Conservation (phyloP, 2,329 filamentous ascomycete genomes). For the Geoglossum cookeanum region DNA sequence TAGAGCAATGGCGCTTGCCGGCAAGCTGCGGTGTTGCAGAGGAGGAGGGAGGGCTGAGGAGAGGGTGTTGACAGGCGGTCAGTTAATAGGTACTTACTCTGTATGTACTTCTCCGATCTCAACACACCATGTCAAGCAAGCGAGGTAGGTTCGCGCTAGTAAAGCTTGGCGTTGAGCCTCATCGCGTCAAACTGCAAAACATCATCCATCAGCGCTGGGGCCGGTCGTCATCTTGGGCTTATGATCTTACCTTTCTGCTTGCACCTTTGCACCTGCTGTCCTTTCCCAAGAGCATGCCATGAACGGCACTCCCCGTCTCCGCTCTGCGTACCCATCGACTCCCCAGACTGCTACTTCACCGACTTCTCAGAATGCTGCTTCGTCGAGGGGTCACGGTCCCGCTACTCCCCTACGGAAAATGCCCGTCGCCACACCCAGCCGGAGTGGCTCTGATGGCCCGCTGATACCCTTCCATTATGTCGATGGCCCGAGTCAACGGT, state of each 20-base stretch:
- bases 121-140: too few species aligned
- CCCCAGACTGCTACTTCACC: conserved; percentile 31
- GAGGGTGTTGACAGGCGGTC: too few species aligned
- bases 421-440: not conserved
- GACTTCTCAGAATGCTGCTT: conserved; percentile 5
- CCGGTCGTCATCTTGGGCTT: not conserved
- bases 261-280: not conserved
- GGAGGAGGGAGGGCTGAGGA: too few species aligned
- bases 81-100: too few species aligned
- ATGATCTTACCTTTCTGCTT: not conserved
- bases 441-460: conserved; percentile 24
- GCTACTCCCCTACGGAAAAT: not conserved
- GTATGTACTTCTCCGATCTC: too few species aligned
- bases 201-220: not conserved
- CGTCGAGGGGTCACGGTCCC: not conserved
- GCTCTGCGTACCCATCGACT: conserved; percentile 65
- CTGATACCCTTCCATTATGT: conserved; percentile 65
- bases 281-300: conserved; percentile 37
- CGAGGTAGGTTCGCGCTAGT: not conserved
- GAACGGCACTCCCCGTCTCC: conserved; percentile 65
- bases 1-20: too few species aligned
- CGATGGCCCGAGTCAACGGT: conserved; percentile 77
- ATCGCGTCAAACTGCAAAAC: conserved; percentile 1
- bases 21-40: too few species aligned
- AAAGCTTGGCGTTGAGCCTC: conserved; percentile 2